Evolutionary conservation across 1,284 basidiomycete genomes (phyloP).

Genomic region (Trichosporon sp.): DNA sequence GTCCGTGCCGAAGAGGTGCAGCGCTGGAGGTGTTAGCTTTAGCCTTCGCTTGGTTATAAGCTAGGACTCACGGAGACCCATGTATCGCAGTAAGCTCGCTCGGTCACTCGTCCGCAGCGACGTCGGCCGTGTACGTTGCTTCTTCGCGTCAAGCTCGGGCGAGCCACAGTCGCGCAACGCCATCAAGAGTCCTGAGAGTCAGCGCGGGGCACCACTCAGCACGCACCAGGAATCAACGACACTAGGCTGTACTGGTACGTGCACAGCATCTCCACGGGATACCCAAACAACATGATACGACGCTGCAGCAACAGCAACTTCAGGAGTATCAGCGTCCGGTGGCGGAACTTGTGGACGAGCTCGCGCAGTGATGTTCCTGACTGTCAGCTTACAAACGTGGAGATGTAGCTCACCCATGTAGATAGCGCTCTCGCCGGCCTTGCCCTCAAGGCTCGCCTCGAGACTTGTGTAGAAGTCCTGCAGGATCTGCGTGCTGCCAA

Average conservation of each 20-base stretch:
- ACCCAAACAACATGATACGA: conserved; percentile 91
- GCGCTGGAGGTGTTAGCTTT: conserved; percentile 21
- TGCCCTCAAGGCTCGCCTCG: conserved; percentile 51
- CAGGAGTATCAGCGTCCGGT: conserved; percentile 85
- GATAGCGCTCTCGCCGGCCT: conserved; percentile 42
- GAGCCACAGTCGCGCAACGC: conserved; percentile 87
- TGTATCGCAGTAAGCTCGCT: conserved; percentile 81
- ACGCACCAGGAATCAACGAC: conserved; percentile 69
- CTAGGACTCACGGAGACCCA: conserved; percentile 87
- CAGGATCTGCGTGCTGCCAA: conserved; percentile 72
- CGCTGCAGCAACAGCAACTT: conserved; percentile 93
- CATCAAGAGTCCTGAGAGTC: conserved; percentile 64
- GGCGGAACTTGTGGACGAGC: conserved; percentile 87
- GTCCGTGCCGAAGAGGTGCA: conserved; percentile 71
- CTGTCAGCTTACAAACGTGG: conserved; percentile 8
- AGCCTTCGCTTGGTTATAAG: too few species aligned
- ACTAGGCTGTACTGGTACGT: conserved; percentile 96
- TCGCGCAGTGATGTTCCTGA: conserved; percentile 84
- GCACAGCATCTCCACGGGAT: conserved; percentile 92
- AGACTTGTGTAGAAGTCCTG: conserved; percentile 73
- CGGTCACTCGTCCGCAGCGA: conserved; percentile 84
- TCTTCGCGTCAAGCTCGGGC: conserved; percentile 64
- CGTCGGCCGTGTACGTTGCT: conserved; percentile 61
- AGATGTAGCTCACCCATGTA: conserved; percentile 38
- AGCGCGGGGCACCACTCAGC: background rate